Percentiles rank a stretch among this genome's conserved stretches.
Conservation (phyloP, 2,329 filamentous ascomycete genomes). For the Beauveria brongniartii region DNA sequence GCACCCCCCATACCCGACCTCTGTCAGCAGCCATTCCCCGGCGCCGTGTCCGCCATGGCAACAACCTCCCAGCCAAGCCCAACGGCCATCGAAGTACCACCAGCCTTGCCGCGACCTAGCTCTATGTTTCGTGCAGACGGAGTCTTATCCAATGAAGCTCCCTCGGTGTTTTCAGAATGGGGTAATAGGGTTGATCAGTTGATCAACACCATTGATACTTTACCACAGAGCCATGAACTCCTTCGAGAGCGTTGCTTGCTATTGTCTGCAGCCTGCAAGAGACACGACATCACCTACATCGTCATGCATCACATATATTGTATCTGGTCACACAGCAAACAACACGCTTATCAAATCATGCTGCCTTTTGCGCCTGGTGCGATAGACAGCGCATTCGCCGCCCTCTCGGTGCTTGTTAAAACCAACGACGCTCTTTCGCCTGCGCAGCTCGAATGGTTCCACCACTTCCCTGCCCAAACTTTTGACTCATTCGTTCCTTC, state of each 20-base stretch:
- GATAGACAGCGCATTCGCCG: slow-evolving; percentile 26
- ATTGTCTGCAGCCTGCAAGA: slow-evolving; percentile 46
- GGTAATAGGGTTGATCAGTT: neutral
- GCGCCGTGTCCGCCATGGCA: neutral
- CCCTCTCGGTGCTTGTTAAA: slow-evolving; percentile 29
- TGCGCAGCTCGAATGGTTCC: slow-evolving; percentile 25
- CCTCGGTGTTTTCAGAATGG: neutral
- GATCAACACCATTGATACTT: neutral
- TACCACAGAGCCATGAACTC: neutral
- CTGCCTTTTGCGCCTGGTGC: neutral
- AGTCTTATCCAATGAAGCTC: neutral
- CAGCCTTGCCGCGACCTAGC: neutral
- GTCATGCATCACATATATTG: slow-evolving; percentile 59
- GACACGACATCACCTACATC: slow-evolving; percentile 55
- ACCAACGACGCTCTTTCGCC: slow-evolving; percentile 26
- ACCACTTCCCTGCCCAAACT: slow-evolving; percentile 26
- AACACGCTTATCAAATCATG: slow-evolving; percentile 24
- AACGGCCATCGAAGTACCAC: neutral
- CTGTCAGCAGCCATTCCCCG: slow-evolving; percentile 1
- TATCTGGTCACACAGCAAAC: slow-evolving; percentile 35
- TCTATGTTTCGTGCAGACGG: neutral
- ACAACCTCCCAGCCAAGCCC: neutral
- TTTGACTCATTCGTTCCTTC: slow-evolving; percentile 19
- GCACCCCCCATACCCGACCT: neutral
- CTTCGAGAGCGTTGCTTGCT: slow-evolving; percentile 39